Evolutionary conservation across 2,329 filamentous ascomycete genomes (phyloP).

Genomic region (Curvularia eragrostidis): DNA sequence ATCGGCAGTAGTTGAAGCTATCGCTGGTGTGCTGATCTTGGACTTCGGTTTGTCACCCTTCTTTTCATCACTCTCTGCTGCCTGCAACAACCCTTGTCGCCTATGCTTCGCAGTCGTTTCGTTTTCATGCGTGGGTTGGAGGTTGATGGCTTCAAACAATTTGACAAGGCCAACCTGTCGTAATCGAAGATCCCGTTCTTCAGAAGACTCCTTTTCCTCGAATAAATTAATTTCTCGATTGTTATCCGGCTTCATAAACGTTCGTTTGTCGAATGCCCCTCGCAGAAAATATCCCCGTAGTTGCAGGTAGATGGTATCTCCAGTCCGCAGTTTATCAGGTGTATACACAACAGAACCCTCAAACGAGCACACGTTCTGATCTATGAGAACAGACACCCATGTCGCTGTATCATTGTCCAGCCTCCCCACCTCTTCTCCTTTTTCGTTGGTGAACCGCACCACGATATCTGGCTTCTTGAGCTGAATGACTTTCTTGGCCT

Average conservation of each 20-base stretch:
- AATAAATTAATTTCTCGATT: slow-evolving; percentile 78
- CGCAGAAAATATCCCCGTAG: slow-evolving; percentile 77
- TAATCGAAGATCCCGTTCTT: slow-evolving; percentile 82
- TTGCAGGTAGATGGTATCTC: slow-evolving; percentile 94
- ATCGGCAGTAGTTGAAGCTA: slow-evolving; percentile 45
- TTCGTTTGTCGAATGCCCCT: slow-evolving; percentile 72
- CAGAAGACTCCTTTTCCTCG: slow-evolving; percentile 82
- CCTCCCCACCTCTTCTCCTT: slow-evolving; percentile 83
- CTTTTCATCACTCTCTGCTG: slow-evolving; percentile 87
- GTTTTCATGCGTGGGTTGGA: slow-evolving; percentile 78
- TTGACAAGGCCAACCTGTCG: slow-evolving; percentile 88
- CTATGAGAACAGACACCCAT: slow-evolving; percentile 91
- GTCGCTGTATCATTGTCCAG: slow-evolving; percentile 84
- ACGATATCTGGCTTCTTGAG: slow-evolving; percentile 80
- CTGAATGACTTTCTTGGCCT: slow-evolving; percentile 54
- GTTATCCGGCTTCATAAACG: slow-evolving; percentile 67
- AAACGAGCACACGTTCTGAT: slow-evolving; percentile 87
- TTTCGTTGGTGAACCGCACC: slow-evolving; percentile 84
- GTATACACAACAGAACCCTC: slow-evolving; percentile 89
- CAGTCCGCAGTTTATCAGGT: slow-evolving; percentile 82
- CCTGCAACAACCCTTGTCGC: slow-evolving; percentile 81
- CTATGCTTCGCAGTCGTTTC: slow-evolving; percentile 77
- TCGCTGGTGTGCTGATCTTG: slow-evolving; percentile 56
- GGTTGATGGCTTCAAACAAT: slow-evolving; percentile 85
- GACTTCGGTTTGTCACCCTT: slow-evolving; percentile 53